phyloP scores from a whole-genome alignment of 202 grass and related monocot genomes.

The Bolboschoenoplectus hybrid region DNA sequence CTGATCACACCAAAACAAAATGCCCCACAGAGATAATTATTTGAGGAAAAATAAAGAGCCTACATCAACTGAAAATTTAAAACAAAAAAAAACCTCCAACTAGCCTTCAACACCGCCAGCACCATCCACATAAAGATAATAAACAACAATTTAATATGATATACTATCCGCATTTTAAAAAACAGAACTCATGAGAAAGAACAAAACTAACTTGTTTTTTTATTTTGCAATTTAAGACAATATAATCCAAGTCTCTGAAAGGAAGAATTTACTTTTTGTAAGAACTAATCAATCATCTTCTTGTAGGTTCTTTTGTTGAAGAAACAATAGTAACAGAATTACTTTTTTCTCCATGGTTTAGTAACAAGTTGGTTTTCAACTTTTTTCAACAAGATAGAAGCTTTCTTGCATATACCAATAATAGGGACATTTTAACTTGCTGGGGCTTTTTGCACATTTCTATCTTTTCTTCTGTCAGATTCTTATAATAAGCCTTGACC shows the following conservation, averaged over 20 bases:
- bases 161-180: not conserved
- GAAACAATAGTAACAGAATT: slow-evolving; percentile 19
- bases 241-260: not conserved
- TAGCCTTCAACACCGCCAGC: not conserved
- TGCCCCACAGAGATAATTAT: not conserved
- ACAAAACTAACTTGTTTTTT: not conserved
- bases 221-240: not conserved
- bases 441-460: not conserved
- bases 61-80: not conserved
- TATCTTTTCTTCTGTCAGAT: not conserved
- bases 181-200: not conserved
- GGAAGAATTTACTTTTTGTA: not conserved
- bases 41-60: slow-evolving; percentile 4
- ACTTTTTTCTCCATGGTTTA: not conserved
- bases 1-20: slow-evolving; percentile 39
- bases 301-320: not conserved
- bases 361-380: not conserved
- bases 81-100: not conserved
- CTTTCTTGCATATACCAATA: not conserved
- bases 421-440: not conserved
- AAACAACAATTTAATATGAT: slow-evolving; percentile 6
- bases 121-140: not conserved
- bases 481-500: slow-evolving; percentile 19
- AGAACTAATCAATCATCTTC: slow-evolving; percentile 2
- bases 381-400: not conserved